Conservation (phyloP, 2,329 filamentous ascomycete species). For the Eutypa lata region DNA sequence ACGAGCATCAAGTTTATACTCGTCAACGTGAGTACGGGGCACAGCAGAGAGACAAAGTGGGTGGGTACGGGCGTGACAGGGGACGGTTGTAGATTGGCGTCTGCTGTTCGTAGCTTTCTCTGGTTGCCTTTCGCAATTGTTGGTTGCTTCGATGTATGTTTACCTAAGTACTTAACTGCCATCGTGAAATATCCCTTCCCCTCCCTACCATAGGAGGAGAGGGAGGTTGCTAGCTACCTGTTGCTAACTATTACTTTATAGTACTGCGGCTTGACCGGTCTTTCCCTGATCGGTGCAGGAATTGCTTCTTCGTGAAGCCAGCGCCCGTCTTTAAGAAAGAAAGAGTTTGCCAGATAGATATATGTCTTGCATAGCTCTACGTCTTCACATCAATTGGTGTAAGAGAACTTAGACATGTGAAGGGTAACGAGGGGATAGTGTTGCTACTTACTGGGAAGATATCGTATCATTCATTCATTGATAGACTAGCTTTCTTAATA, state of each 20-base stretch:
- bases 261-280: conserved; percentile 3
- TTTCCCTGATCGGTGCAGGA: conserved; percentile 1
- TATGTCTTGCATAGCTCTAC: background rate
- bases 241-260: background rate
- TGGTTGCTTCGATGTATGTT: conserved; percentile 2
- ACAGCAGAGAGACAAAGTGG: background rate
- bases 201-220: background rate
- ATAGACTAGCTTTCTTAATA: background rate
- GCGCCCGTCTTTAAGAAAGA: background rate
- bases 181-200: too few relatives aligned
- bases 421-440: too few relatives aligned
- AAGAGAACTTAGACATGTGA: background rate
- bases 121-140: conserved; percentile 1
- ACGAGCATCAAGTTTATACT: background rate
- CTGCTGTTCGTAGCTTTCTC: background rate
- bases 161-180: too few relatives aligned
- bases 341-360: background rate
- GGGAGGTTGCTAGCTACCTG: too few relatives aligned
- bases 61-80: background rate
- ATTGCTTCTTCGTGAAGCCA: background rate
- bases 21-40: background rate
- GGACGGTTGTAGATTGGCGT: background rate
- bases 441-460: too few relatives aligned
- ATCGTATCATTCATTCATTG: too few relatives aligned
- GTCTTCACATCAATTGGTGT: background rate